Conservation (phyloP, 371 early-diverging fungal species). For the Lichtheimia corymbifera region DNA sequence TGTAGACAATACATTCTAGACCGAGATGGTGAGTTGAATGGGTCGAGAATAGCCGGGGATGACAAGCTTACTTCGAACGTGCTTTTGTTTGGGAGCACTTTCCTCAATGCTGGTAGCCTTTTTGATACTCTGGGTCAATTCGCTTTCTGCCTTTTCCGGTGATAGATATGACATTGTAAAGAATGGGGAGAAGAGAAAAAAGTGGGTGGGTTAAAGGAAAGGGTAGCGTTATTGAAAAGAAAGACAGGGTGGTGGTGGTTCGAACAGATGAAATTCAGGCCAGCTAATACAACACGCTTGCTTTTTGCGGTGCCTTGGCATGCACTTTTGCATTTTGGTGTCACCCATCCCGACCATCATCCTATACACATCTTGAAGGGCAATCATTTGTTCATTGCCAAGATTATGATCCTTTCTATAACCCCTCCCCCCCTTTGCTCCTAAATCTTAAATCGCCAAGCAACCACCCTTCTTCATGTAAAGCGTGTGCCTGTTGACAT, state of each 20-base stretch:
- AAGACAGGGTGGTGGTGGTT: not conserved
- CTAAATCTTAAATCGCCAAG: too few relatives aligned
- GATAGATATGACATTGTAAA: conserved; percentile 48
- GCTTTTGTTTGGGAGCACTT: conserved; percentile 96
- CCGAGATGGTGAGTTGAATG: conserved; percentile 1
- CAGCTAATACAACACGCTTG: not conserved
- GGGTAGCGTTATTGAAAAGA: not conserved
- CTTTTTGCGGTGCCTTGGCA: conserved; percentile 2
- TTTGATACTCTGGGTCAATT: conserved; percentile 83
- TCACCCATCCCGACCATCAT: too few relatives aligned
- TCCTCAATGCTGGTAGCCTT: conserved; percentile 94
- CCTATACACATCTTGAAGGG: too few relatives aligned
- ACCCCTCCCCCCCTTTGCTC: too few relatives aligned
- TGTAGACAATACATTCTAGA: conserved; percentile 86
- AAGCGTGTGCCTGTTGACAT: too few relatives aligned
- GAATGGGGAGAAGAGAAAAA: not conserved
- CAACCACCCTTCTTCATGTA: too few relatives aligned
- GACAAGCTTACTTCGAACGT: conserved; percentile 80
- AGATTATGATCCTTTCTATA: too few relatives aligned
- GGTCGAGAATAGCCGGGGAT: not conserved
- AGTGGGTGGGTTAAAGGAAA: not conserved
- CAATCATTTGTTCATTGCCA: too few relatives aligned
- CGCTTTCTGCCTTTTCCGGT: conserved; percentile 81
- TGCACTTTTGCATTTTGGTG: not conserved
- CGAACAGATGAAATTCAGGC: not conserved